Base-by-base conservation (phyloP, 2,329 filamentous ascomycete species). In the Ophiocordyceps camponoti-saundersi region DNA sequence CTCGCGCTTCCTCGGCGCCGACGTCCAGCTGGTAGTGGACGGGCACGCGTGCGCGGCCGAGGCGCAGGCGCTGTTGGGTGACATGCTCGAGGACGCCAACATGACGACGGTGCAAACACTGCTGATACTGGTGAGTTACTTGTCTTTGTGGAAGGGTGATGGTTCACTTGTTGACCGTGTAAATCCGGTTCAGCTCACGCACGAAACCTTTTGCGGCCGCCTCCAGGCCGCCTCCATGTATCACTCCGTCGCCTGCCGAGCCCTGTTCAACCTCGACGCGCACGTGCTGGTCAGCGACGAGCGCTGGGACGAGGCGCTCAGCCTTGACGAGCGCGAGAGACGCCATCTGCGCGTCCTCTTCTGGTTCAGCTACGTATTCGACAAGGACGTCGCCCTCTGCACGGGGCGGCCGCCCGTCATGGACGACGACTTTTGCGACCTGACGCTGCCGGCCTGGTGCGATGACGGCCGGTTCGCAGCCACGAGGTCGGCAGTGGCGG, bases 331-430 rank as follows among this genome's bases (percentile, higher is more conserved):
- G 42, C 59, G 60, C 2, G 53, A 57, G 42, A 53, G 56, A 39
- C 55, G 57, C 10, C 61, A 67, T 29, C 50, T 67, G 0, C 61
- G 68, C 3, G 53, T 59, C 29, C 47, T 77, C 0, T 78, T 78
- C 52, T 78, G 75, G 73, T 52, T 77, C 6, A 69, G 67, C 50
- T 77, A 75, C 48, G 62, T 62, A 2, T 57, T 74, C 11, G 74
- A 79, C 51, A 77, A 75, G 49, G 73, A 77, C n/a, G 62, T 76
- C 13, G 61, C 70, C 0, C 59, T 78, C 0, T 66, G 73, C 3
- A 72, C 67, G 0, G 71, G 72, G 0, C 71, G 73, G 44, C 72
- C 72, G 0, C 72, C 73, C 1, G 57, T 63, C 1, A 67, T 76
- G 20, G 56, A 60, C 3, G 71, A 75, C 46, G 67, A 71, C 16